These are phyloP conservation scores for Ophiostoma novo-ulmi DNA, from an alignment of 2,329 filamentous ascomycete species.

Conservation along the genomic window DNA sequence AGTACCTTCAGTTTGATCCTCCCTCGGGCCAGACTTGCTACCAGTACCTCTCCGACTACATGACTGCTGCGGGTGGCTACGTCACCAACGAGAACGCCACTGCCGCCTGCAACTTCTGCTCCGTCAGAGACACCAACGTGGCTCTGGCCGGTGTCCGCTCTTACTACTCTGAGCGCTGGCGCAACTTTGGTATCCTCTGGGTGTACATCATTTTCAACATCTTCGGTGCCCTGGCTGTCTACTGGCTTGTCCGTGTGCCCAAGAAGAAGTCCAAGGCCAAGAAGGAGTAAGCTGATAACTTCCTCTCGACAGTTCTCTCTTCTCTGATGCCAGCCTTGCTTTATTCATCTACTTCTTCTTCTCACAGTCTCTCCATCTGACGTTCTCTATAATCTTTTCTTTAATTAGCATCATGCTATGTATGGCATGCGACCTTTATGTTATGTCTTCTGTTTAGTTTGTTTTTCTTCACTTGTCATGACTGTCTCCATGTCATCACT, in stretches of 20 bases:
- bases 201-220: constrained; percentile 51
- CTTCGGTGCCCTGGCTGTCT: constrained; percentile 39
- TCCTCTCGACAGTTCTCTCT: neutral
- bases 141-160: constrained; percentile 47
- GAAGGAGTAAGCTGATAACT: constrained; percentile 25
- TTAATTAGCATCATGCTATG: constrained; percentile 13
- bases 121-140: constrained; percentile 47
- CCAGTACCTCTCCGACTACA: constrained; percentile 53
- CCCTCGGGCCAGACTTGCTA: constrained; percentile 53
- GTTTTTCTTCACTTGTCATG: neutral
- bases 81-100: constrained; percentile 48
- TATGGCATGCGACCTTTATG: neutral
- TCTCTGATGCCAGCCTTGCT: constrained; percentile 9
- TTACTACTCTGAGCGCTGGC: constrained; percentile 57
- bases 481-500: neutral
- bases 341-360: neutral
- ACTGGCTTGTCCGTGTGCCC: constrained; percentile 30
- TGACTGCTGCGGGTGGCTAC: constrained; percentile 46
- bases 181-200: constrained; percentile 60
- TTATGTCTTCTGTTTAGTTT: neutral
- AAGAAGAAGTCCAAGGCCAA: constrained; percentile 28
- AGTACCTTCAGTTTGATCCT: constrained; percentile 63
- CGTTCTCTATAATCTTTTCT: constrained; percentile 4
- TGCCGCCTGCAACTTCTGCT: constrained; percentile 52
- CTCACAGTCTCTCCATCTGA: neutral